Conservation (phyloP, 2,329 filamentous ascomycete genomes). For the Chaetomium sp. region DNA sequence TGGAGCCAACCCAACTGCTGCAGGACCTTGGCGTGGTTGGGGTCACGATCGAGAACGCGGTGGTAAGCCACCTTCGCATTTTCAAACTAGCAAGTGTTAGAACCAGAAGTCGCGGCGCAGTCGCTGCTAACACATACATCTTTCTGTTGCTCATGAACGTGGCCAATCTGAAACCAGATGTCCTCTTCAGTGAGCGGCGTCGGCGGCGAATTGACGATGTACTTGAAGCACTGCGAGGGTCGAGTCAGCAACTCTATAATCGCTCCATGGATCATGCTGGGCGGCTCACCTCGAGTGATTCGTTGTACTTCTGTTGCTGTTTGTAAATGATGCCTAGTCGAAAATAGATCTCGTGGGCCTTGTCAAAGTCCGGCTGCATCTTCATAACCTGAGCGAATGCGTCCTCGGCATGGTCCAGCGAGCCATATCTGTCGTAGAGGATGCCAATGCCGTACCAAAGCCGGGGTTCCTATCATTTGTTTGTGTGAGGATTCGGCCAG, state of each 20-base stretch:
- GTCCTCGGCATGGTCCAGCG: constrained; percentile 94
- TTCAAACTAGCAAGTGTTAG: constrained; percentile 69
- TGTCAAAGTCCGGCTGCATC: constrained; percentile 96
- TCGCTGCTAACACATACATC: constrained; percentile 65
- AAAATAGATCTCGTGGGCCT: constrained; percentile 99
- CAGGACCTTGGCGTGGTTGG: constrained; percentile 95
- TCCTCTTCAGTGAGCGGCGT: constrained; percentile 93
- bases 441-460: constrained; percentile 99
- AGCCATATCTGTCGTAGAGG: constrained; percentile 93
- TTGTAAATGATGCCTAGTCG: constrained; percentile 99
- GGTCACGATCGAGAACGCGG: constrained; percentile 89
- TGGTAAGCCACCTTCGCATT: constrained; percentile 90
- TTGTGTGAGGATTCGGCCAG: constrained; percentile 14
- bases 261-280: not conserved
- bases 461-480: constrained; percentile 73
- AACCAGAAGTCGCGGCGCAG: not conserved
- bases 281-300: constrained; percentile 80
- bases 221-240: constrained; percentile 82
- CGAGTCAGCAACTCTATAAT: constrained; percentile 33
- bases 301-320: constrained; percentile 89
- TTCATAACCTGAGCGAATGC: constrained; percentile 99
- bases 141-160: constrained; percentile 98
- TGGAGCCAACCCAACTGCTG: constrained; percentile 98
- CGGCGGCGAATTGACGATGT: constrained; percentile 91
- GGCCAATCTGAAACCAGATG: constrained; percentile 99